Evolutionary conservation across 108 stramenopile genomes (phyloP).

Genomic region (Conticribra guillardii): DNA sequence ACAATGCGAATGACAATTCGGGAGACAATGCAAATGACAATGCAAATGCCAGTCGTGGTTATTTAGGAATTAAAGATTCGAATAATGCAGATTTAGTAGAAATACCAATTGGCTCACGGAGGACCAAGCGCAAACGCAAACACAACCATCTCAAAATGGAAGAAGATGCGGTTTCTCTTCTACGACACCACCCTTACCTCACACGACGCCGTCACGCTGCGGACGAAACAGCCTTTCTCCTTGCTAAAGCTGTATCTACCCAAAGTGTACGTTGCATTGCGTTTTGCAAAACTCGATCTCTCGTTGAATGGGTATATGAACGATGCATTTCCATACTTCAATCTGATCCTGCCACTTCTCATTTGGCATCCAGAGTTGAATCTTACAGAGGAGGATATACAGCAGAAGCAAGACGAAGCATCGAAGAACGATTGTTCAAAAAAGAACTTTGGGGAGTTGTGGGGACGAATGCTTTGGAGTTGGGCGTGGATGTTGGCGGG

Average conservation of each 20-base stretch:
- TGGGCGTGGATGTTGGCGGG: constrained; percentile 96
- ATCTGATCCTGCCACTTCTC: constrained; percentile 42
- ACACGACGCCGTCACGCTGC: constrained; percentile 73
- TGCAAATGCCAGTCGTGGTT: not conserved
- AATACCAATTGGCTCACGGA: constrained; percentile 19
- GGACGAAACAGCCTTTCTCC: constrained; percentile 92
- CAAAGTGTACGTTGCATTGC: constrained; percentile 84
- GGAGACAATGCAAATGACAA: constrained; percentile 3
- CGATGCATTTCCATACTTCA: constrained; percentile 54
- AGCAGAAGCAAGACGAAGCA: constrained; percentile 76
- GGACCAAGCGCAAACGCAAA: constrained; percentile 12
- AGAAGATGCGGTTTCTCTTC: not conserved
- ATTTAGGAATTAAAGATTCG: not conserved
- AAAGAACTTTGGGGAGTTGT: constrained; percentile 88
- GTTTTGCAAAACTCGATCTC: constrained; percentile 92
- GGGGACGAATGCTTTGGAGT: constrained; percentile 92
- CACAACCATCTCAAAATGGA: not conserved
- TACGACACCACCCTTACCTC: constrained; percentile 11
- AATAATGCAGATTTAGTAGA: constrained; percentile 6
- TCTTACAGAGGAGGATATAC: constrained; percentile 97
- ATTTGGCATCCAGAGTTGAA: constrained; percentile 71
- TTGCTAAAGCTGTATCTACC: constrained; percentile 79
- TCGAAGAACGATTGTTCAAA: constrained; percentile 90
- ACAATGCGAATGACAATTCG: too few relatives aligned
- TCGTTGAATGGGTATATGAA: constrained; percentile 95